phyloP scores from a whole-genome alignment of 1,284 basidiomycete species.

The Sporisorium graminicola region DNA sequence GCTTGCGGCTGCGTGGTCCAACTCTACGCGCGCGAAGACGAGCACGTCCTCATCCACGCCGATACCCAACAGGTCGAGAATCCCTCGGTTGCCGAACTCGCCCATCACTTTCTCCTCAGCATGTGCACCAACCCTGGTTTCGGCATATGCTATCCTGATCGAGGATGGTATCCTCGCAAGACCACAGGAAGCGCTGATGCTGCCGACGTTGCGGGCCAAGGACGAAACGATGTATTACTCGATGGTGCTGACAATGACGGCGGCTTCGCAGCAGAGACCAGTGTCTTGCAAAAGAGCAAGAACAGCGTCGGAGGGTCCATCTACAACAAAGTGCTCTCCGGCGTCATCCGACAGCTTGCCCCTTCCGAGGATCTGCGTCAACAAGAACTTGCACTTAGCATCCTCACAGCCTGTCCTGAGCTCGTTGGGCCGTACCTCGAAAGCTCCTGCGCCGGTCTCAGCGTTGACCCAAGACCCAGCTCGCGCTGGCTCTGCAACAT shows the following conservation, averaged over 20 bases:
- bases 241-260: conserved; percentile 23
- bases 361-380: conserved; percentile 87
- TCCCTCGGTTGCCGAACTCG: conserved; percentile 78
- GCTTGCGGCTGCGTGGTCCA: conserved; percentile 55
- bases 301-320: conserved; percentile 69
- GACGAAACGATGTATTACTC: conserved; percentile 28
- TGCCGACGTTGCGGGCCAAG: not conserved
- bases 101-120: conserved; percentile 87
- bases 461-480: conserved; percentile 86
- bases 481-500: conserved; percentile 91
- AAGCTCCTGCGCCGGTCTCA: conserved; percentile 74
- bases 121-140: conserved; percentile 85
- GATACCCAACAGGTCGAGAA: conserved; percentile 26
- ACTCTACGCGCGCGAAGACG: conserved; percentile 58
- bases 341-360: conserved; percentile 80
- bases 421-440: conserved; percentile 79
- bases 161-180: conserved; percentile 83
- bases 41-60: conserved; percentile 46
- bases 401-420: conserved; percentile 85
- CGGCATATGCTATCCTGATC: conserved; percentile 88
- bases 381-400: conserved; percentile 84
- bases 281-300: conserved; percentile 70
- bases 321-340: conserved; percentile 86
- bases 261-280: conserved; percentile 65
- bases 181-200: not conserved